Conservation (phyloP, 2,329 filamentous ascomycete genomes). For the Neofusicoccum laricinum region DNA sequence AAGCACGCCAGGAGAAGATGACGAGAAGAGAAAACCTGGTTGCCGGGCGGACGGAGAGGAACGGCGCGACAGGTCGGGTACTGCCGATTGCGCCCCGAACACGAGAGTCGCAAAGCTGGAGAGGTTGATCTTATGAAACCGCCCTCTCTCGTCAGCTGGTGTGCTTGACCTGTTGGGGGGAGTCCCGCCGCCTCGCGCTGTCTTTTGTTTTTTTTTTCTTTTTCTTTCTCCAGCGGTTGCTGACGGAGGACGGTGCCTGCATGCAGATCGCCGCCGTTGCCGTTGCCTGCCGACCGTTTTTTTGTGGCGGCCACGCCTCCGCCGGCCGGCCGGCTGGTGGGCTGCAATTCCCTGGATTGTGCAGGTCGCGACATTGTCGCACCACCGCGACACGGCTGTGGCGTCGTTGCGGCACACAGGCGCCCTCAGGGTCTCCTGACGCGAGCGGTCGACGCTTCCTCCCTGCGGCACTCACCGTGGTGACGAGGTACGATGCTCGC, state of each 20-base stretch:
- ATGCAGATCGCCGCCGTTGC: background rate
- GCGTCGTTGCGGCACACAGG: background rate
- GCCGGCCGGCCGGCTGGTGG: background rate
- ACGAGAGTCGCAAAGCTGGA: background rate
- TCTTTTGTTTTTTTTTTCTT: background rate
- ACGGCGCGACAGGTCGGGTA: background rate
- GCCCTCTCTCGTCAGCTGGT: background rate
- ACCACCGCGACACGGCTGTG: constrained; percentile 9
- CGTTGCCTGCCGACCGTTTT: background rate
- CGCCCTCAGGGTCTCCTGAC: background rate
- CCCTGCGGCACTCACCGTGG: background rate
- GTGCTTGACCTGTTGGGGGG: too few species aligned
- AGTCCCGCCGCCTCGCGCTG: background rate
- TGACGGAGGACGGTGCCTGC: background rate
- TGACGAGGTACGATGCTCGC: background rate
- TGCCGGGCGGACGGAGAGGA: background rate
- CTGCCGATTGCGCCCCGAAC: background rate
- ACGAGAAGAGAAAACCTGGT: background rate
- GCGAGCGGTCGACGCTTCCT: background rate
- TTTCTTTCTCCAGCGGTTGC: background rate
- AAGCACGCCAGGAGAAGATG: background rate
- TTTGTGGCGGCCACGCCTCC: background rate
- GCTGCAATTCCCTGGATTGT: background rate
- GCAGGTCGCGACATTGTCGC: constrained; percentile 1
- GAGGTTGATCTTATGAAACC: background rate